Conservation (phyloP, 2,329 filamentous ascomycete species). For the Cyphellophora europaea region DNA sequence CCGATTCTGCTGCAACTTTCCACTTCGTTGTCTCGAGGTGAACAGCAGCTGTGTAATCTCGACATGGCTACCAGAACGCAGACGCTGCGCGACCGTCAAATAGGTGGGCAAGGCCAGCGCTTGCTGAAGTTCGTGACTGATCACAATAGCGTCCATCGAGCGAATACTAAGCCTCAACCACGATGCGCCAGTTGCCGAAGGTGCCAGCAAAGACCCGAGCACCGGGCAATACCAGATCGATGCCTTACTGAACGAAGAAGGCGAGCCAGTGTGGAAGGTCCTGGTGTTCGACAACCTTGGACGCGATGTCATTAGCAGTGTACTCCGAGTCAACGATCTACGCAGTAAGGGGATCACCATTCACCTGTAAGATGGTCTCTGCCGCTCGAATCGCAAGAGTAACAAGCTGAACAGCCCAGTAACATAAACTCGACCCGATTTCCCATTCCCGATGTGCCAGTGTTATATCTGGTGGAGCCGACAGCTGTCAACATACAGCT, state of each 20-base stretch:
- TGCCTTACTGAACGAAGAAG: conserved; percentile 70
- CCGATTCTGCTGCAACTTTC: no score
- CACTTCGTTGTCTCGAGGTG: no score
- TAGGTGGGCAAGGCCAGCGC: conserved; percentile 42
- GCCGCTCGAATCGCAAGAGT: background rate
- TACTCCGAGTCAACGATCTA: conserved; percentile 86
- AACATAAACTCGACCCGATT: conserved; percentile 74
- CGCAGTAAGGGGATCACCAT: conserved; percentile 92
- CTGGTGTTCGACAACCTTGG: conserved; percentile 89
- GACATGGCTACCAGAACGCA: conserved; percentile 23
- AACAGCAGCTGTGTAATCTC: no score
- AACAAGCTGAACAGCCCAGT: conserved; percentile 33
- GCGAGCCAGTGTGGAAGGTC: conserved; percentile 95
- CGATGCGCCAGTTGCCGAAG: conserved; percentile 40
- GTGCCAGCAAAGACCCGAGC: conserved; percentile 4
- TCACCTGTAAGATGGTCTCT: conserved; percentile 58
- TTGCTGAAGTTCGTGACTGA: conserved; percentile 18
- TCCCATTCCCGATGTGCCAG: conserved; percentile 90
- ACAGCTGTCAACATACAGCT: conserved; percentile 68
- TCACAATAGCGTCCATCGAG: conserved; percentile 68
- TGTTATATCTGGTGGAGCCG: conserved; percentile 92
- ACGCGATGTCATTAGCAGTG: conserved; percentile 92
- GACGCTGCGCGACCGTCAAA: conserved; percentile 62
- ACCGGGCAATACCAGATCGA: conserved; percentile 5
- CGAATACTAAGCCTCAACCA: conserved; percentile 94